Evolutionary conservation across 2,329 filamentous ascomycete genomes (phyloP).

Genomic region (Neofusicoccum parvum): DNA sequence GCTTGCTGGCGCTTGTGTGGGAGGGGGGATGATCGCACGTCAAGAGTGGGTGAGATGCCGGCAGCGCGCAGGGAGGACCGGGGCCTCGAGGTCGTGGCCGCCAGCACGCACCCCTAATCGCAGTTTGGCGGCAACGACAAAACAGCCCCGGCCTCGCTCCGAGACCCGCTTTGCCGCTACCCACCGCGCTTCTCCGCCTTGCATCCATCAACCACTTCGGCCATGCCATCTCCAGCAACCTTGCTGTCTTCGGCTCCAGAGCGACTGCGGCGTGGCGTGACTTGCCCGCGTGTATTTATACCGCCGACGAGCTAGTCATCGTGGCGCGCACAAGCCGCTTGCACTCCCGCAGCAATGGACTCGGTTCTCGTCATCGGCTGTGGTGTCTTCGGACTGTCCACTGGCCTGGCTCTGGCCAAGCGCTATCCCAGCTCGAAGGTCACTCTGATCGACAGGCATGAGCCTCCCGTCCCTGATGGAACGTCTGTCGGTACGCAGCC

Average conservation of each 20-base stretch:
- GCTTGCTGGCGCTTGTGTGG: background rate
- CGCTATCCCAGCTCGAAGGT: conserved; percentile 2
- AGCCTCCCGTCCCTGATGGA: conserved; percentile 18
- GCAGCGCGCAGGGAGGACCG: background rate
- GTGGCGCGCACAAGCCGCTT: background rate
- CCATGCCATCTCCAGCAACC: background rate
- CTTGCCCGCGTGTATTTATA: background rate
- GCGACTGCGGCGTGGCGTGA: background rate
- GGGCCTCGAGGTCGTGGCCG: background rate
- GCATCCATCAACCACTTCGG: background rate
- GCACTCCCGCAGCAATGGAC: background rate
- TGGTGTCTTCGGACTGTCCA: conserved; percentile 19
- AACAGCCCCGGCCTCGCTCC: background rate
- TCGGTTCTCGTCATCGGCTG: conserved; percentile 9
- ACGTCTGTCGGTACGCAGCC: conserved; percentile 18
- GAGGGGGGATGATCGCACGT: conserved; percentile 2
- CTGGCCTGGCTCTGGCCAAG: conserved; percentile 15
- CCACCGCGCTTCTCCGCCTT: conserved; percentile 1
- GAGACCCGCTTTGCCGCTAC: background rate
- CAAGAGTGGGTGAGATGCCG: conserved; percentile 8
- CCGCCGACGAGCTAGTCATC: background rate
- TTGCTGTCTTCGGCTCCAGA: background rate
- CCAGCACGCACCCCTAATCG: rapidly evolving
- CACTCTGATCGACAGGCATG: conserved; percentile 13
- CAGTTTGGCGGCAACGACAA: background rate